Evolutionary conservation across 2,329 filamentous ascomycete species (phyloP), one percentile per base, ranked within the genome.

Genomic region (Pseudocercospora pini-densiflorae): DNA sequence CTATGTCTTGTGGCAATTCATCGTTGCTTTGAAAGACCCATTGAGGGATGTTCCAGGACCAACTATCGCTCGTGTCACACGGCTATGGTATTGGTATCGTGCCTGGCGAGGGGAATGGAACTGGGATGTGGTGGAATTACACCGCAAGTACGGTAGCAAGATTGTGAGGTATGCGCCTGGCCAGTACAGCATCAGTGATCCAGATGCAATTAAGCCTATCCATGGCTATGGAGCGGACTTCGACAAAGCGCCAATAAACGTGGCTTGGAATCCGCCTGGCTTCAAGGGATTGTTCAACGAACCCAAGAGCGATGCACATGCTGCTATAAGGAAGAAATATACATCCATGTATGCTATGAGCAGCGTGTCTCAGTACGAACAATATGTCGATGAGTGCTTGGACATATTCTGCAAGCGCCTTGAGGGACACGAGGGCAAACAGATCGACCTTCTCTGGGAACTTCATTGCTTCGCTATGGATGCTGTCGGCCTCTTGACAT

Each of bases 161-260:
- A 78, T 93, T 0, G 87, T 93, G 29, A 86, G 91, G 21, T 89
- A 93, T 72, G 89, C 90, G 71, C 91, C 91, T 0, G 87, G 90
- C 70, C 90, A 93, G 71, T 83, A 93, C 70, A 91, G 88, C 67
- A 81, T 94, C 61, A 88, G 87, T 62, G 90, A 93, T 72, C 88
- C 89, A 47, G 82, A 81, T 8, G 90, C 89, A 3, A 91, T 94
- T 36, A 69, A 67, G 53, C 59, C 55, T 7, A 62, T 70, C 12
- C 59, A 63, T 27, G 57, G 64, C 19, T 61, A 62, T 49, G 61
- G 63, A 19, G 61, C 57, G 31, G 65, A 62, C 5, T 67, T 69
- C 53, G 57, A 61, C 60, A 70, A 84, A 67, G 78, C 80, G 9
- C 24, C 62, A 12, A 64, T 61, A 53, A 62, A 67, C 29, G 61